phyloP scores from a whole-genome alignment of 2,329 filamentous ascomycete species.

The Coniosporium tulheliwenetii region DNA sequence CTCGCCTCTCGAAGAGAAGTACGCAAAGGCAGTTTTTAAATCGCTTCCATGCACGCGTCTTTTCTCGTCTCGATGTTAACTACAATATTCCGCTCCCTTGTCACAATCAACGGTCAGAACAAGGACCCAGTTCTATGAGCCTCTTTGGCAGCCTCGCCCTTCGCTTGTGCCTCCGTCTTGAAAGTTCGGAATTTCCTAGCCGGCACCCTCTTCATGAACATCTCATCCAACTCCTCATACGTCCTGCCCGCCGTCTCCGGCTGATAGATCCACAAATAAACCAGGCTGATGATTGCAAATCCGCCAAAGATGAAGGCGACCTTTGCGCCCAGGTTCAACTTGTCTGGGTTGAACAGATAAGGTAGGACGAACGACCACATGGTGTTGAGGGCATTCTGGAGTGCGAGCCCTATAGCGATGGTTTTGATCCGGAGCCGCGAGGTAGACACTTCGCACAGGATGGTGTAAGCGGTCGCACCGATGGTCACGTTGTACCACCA shows the following conservation, averaged over 20 bases:
- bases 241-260: constrained; percentile 4
- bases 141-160: too few species aligned
- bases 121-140: too few species aligned
- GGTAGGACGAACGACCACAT: constrained; percentile 24
- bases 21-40: too few species aligned
- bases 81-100: too few species aligned
- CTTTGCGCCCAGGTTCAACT: constrained; percentile 23
- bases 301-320: constrained; percentile 25
- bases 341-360: constrained; percentile 21
- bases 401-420: constrained; percentile 20
- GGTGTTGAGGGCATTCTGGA: constrained; percentile 16
- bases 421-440: constrained; percentile 24
- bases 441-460: constrained; percentile 23
- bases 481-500: constrained; percentile 26
- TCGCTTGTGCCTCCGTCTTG: too few species aligned
- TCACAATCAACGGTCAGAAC: too few species aligned
- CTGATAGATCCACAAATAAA: too few species aligned
- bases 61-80: too few species aligned
- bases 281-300: constrained; percentile 13
- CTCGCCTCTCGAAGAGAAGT: too few species aligned
- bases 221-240: constrained; percentile 4
- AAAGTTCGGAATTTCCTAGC: constrained; percentile 2
- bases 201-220: constrained; percentile 3
- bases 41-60: too few species aligned
- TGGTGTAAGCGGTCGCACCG: constrained; percentile 22